Evolutionary conservation across 768 basidiomycete genomes (phyloP).

Genomic region (Russula foetens): DNA sequence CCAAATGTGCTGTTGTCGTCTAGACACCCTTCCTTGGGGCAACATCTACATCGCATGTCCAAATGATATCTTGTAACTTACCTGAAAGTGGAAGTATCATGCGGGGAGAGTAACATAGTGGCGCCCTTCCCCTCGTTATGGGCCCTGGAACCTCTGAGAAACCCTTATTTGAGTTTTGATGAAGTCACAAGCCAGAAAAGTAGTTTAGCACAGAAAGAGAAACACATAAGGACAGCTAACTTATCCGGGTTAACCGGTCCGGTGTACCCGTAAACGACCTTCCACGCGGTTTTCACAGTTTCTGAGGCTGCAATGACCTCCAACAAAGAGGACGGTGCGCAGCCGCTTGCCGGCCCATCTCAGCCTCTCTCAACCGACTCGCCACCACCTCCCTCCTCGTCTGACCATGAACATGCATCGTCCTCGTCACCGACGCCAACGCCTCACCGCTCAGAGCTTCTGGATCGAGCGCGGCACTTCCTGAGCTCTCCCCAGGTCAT

Average conservation of each 20-base stretch:
- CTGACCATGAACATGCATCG: not conserved
- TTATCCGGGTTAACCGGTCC: too few species aligned
- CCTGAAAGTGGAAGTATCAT: not conserved
- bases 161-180: too few species aligned
- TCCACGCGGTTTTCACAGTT: not conserved
- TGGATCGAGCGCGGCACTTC: conserved; percentile 51
- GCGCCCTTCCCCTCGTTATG: too few species aligned
- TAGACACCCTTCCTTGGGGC: conserved; percentile 4
- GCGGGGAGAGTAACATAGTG: not conserved
- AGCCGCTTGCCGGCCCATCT: not conserved
- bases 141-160: too few species aligned
- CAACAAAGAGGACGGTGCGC: conserved; percentile 3
- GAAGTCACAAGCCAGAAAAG: too few species aligned
- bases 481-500: conserved; percentile 57
- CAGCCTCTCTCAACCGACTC: not conserved
- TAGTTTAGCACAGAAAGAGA: too few species aligned
- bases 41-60: not conserved
- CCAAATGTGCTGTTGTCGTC: too few species aligned
- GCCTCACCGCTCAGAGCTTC: conserved; percentile 21
- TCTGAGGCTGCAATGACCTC: conserved; percentile 9
- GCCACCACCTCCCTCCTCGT: not conserved
- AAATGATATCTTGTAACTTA: not conserved
- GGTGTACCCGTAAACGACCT: too few species aligned
- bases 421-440: not conserved
- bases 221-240: too few species aligned